phyloP scores from a whole-genome alignment of 768 basidiomycete species.

The Lentinula guzmanii region DNA sequence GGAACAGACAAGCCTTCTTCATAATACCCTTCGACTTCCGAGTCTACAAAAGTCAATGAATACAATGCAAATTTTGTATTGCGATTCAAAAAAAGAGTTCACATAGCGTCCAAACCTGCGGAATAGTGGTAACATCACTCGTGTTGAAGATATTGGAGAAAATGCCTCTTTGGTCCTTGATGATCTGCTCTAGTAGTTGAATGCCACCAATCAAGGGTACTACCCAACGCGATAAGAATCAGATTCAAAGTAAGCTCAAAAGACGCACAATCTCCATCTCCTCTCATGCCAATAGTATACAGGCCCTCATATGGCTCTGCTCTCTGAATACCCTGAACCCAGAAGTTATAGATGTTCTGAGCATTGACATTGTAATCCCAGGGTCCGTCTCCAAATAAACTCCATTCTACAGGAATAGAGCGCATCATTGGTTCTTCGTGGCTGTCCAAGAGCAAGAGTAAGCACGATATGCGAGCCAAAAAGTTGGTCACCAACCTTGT shows the following conservation, averaged over 20 bases:
- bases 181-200: conserved; percentile 45
- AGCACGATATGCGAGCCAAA: background rate
- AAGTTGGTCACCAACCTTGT: conserved; percentile 38
- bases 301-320: conserved; percentile 56
- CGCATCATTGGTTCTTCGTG: conserved; percentile 77
- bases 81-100: conserved; percentile 13
- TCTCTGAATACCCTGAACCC: conserved; percentile 54
- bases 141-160: conserved; percentile 44
- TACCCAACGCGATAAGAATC: conserved; percentile 17
- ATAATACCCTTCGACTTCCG: conserved; percentile 65
- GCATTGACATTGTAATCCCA: conserved; percentile 62
- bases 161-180: conserved; percentile 57
- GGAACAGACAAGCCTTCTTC: conserved; percentile 56
- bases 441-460: conserved; percentile 18
- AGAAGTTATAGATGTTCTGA: conserved; percentile 52
- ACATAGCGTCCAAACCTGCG: conserved; percentile 65
- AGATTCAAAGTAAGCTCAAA: background rate
- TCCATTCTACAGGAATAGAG: conserved; percentile 63
- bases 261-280: conserved; percentile 35
- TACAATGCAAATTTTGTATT: background rate
- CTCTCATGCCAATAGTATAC: conserved; percentile 68
- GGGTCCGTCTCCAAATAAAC: conserved; percentile 43
- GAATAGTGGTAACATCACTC: conserved; percentile 41
- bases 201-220: conserved; percentile 47
- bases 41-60: conserved; percentile 22